Percentiles rank a stretch among this genome's conserved stretches.
These are phyloP conservation scores for Entophlyctis luteolus DNA, from an alignment of 192 early-diverging fungal genomes.

Conservation along the genomic window DNA sequence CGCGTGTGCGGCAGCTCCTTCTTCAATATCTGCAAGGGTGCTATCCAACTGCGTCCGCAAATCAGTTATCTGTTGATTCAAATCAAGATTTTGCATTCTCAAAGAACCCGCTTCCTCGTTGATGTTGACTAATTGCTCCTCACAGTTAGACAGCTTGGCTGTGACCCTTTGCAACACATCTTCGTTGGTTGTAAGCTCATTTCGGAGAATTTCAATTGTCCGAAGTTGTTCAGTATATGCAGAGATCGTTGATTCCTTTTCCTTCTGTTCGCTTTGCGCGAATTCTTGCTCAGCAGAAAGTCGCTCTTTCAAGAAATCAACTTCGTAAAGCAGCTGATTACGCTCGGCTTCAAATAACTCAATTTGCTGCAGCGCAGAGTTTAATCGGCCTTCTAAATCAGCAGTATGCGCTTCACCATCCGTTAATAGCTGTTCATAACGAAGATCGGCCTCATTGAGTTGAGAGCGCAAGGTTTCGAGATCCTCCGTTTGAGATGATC, in stretches of 20 bases:
- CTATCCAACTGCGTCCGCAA: background rate
- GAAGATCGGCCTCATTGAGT: conserved; percentile 4
- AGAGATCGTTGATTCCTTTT: background rate
- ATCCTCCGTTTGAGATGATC: background rate
- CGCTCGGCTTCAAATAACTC: conserved; percentile 2
- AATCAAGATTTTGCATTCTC: background rate
- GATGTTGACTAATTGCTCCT: background rate
- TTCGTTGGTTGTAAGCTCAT: background rate
- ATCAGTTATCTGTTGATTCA: background rate
- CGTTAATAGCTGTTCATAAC: conserved; percentile 25
- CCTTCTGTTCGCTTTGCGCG: background rate
- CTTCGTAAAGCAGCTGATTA: conserved; percentile 15
- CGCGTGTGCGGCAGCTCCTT: background rate
- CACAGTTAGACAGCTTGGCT: background rate
- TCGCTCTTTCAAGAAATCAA: conserved; percentile 24
- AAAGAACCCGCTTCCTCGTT: background rate
- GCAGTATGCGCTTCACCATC: conserved; percentile 28
- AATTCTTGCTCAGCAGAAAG: conserved; percentile 16
- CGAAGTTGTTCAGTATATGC: background rate
- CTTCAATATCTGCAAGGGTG: background rate
- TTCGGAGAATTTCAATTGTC: background rate
- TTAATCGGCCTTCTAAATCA: conserved; percentile 15
- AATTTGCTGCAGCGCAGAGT: conserved; percentile 2
- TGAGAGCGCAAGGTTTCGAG: background rate
- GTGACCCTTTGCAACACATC: conserved; percentile 12